Evolutionary conservation across 345 rosid species (phyloP), one percentile per base, ranked within the genome.

Genomic region (Aethionema arabicum): DNA sequence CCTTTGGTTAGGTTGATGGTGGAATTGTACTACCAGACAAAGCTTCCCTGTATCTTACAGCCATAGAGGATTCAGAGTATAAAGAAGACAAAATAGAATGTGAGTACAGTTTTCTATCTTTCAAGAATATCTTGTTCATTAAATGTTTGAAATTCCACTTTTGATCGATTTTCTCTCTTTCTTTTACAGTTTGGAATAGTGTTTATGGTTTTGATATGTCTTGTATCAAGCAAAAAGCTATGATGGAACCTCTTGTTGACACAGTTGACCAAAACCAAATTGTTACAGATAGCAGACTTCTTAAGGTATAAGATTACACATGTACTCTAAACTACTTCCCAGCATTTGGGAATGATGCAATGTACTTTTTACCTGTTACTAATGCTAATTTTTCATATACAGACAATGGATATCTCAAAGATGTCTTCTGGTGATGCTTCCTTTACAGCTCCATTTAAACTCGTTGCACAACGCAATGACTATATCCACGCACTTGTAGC

Each of bases 381-480:
- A 21, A 66, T 66, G 58, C 49, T 49, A 9, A 21, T 50, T 43
- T 72, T 56, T n/a, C 45, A 66, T n/a, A n/a, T n/a, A 56, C 86
- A 93, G 97, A 90, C 91, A 0, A 90, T 93, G 99, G 97, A 93
- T 72, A 93, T 93, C 70, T 90, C 97, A 10, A 90, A 87, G 76
- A 95, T 95, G 98, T 65, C 77, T 43, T 72, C 95, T 9, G 99
- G 96, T 63, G 99, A 95, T 83, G 90, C 95, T 74, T 85, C 97
- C 67, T 95, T 90, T 78, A 88, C 89, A 6, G 96, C 83, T 72
- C 84, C 97, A 44, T 90, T 90, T 74, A 95, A 90, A 78, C 96
- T 95, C 43, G 80, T 88, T 57, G 98, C 99, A 52, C 80, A 90
- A 61, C 91, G 96, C n/a, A 82, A 95, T 68, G 99, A 95, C 76